A percentile compares a stretch with the other conserved stretches of the same genome.
These are phyloP conservation scores for Mycena capillaripes DNA, from an alignment of 768 basidiomycete genomes.

Conservation along the genomic window DNA sequence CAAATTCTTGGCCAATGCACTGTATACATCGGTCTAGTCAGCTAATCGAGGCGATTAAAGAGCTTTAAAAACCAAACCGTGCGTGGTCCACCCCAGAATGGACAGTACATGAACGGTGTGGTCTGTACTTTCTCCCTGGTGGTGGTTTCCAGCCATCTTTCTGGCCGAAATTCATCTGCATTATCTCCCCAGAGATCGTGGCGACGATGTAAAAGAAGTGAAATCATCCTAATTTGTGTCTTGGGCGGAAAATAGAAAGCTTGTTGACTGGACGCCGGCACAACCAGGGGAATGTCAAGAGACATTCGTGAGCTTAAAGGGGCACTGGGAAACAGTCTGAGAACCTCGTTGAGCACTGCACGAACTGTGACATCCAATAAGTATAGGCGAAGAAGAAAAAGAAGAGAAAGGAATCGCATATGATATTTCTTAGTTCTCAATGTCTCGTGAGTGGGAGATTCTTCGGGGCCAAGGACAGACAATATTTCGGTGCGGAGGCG, in stretches of 20 bases:
- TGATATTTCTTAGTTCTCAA: constrained; percentile 62
- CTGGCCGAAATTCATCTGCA: constrained; percentile 24
- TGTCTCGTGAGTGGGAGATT: constrained; percentile 53
- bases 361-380: constrained; percentile 49
- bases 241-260: constrained; percentile 13
- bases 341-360: constrained; percentile 60
- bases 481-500: constrained; percentile 59
- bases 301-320: constrained; percentile 12
- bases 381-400: background rate
- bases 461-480: constrained; percentile 47
- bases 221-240: constrained; percentile 6
- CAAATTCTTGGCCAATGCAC: constrained; percentile 26
- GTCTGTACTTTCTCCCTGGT: constrained; percentile 8
- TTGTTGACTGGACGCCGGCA: constrained; percentile 12
- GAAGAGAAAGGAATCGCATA: constrained; percentile 42
- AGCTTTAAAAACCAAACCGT: background rate
- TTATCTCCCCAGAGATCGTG: constrained; percentile 25
- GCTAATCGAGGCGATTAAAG: background rate
- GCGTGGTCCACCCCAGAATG: constrained; percentile 16
- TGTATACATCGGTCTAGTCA: background rate
- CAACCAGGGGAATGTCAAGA: constrained; percentile 2
- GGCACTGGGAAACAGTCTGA: constrained; percentile 29
- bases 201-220: constrained; percentile 8
- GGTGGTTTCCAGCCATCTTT: constrained; percentile 15
- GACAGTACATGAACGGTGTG: constrained; percentile 27